Base-by-base conservation (phyloP, 1,284 basidiomycete genomes). In the Prillingera fragicola region DNA sequence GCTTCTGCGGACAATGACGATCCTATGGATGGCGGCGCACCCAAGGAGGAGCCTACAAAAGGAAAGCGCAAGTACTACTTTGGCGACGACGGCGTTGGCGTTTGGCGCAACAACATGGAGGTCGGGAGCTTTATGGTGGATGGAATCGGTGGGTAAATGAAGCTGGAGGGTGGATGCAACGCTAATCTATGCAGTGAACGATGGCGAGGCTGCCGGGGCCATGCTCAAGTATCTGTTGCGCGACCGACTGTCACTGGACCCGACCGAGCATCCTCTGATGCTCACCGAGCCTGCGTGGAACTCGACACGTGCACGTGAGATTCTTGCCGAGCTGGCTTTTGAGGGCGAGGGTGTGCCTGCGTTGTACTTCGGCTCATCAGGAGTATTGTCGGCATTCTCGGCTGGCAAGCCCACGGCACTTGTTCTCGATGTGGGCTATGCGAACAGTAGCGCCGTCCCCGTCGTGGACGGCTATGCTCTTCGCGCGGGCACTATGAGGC, bases 271-370 rank as follows among this genome's bases (percentile, higher is more conserved):
- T 62, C 95, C 95, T 1, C 71, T 97, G 27, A 79, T 99, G 41
- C 79, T 94, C 18, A 97, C 95, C 1, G 95, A 99, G 69, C 86
- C 92, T 2, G 84, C 92, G 5, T 98, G 94, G 91, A 97, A 96
- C 65, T 87, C 89, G 0, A 76, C 82, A 23, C 82, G 83, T 17
- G 89, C 92, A 61, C 77, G 94, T 37, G 91, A 97, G 72, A 78
- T 83, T 38, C 85, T 97, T 82, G 86, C 89, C 12, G 89, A 98
- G 72, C 84, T 98, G 45, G 89, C 94, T 74, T 98, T 98, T 64
- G 95, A 99, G 71, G 85, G 92, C 51, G 91, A 96, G 60, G 76
- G 87, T 40, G 86, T 85, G 8, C 95, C 95, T 3, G 95, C 94
- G 1, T 91, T 95, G 73, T 99, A 98, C 68, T 86, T 96, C 40